Evolutionary conservation across 371 early-diverging fungal genomes (phyloP), one percentile per base, ranked within the genome.

Genomic region (Mortierella sp.): DNA sequence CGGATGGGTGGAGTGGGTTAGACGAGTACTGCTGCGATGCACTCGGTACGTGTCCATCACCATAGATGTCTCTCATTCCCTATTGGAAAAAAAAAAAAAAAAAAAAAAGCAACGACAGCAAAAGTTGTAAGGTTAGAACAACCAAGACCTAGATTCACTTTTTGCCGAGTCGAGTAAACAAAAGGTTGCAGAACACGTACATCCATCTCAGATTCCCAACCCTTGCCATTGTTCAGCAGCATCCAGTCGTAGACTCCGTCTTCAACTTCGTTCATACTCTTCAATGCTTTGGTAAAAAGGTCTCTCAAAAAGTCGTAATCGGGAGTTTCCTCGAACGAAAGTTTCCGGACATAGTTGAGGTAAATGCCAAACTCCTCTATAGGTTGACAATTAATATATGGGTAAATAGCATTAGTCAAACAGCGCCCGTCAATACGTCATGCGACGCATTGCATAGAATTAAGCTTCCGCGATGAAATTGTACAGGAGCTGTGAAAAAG

Each of bases 181-280:
- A 18, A 43, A 11, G 45, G 18, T 43, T 43, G 45, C 1, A 52
- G 18, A 47, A 10, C 28, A 64, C 85, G 77, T 80, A 85, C 85
- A 39, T 77, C 72, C 30, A 83, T 63, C 3, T 87, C 86, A 60
- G 84, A 84, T 60, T 91, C 90, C 86, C 90, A 90, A 24, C 88
- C 89, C 59, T 87, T 88, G 71, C 89, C 89, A 60, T 87, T 86
- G 73, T 89, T 90, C 12, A 92, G 75, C 59, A 94, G 76, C 93
- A 96, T 95, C 98, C 98, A 98, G 83, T 98, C 98, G 76, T 93
- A 97, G n/a, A 97, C 88, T n/a, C 95, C 95, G 79, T 97, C 97
- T 74, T 98, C 97, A 16, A 79, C 84, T 67, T 95, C 94, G 59
- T 93, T 93, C 49, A 88, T 80, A 66, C 90, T 90, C 70, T 88